Evolutionary conservation across 148 eudicot genomes (phyloP).

Genomic region (Rhododendron williamsianum): DNA sequence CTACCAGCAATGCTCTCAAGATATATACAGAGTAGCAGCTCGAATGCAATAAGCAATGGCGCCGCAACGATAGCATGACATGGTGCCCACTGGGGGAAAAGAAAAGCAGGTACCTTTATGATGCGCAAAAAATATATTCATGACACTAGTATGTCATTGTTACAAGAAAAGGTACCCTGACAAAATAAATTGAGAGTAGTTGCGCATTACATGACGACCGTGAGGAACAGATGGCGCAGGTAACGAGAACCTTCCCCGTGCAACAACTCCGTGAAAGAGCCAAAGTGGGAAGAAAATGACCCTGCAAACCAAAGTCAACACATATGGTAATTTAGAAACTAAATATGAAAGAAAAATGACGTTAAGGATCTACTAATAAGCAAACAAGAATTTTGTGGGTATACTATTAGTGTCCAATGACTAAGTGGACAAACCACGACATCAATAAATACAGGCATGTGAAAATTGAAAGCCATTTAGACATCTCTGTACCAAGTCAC

Average conservation of each 20-base stretch:
- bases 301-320: constrained; percentile 47
- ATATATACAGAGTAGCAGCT: constrained; percentile 85
- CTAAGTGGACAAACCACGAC: background rate
- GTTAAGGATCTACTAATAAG: background rate
- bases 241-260: constrained; percentile 96
- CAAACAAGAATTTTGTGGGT: background rate
- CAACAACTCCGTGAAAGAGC: constrained; percentile 85
- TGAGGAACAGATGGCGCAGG: constrained; percentile 97
- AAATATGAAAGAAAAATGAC: background rate
- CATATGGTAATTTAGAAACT: constrained; percentile 1
- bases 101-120: constrained; percentile 4
- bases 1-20: constrained; percentile 82
- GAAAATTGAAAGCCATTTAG: background rate
- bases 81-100: constrained; percentile 81
- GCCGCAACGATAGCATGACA: constrained; percentile 90
- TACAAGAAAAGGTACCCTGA: background rate
- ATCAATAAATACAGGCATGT: background rate
- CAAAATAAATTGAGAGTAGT: background rate
- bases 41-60: constrained; percentile 88
- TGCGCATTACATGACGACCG: constrained; percentile 66
- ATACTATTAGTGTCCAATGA: background rate
- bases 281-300: constrained; percentile 75
- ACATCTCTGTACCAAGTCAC: background rate
- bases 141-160: background rate
- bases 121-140: background rate